phyloP scores from a whole-genome alignment of 2,329 filamentous ascomycete genomes.

The Colletotrichum sp. region DNA sequence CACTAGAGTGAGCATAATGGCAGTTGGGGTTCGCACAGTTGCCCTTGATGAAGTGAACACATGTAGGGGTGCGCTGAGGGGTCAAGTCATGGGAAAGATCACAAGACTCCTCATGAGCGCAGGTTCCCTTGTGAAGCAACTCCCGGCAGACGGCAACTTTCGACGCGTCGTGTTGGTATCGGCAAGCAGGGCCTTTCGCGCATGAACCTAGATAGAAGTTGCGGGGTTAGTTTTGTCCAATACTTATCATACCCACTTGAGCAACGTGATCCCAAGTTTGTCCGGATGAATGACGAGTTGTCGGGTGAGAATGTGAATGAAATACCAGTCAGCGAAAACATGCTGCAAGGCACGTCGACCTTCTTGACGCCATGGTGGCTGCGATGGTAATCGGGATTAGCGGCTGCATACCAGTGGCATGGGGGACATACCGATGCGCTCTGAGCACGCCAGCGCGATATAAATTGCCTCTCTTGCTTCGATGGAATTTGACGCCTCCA shows the following conservation, averaged over 20 bases:
- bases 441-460: conserved; percentile 78
- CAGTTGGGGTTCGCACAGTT: conserved; percentile 88
- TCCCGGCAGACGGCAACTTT: conserved; percentile 93
- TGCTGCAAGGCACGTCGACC: conserved; percentile 75
- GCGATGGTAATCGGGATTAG: conserved; percentile 38
- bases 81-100: conserved; percentile 89
- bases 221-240: conserved; percentile 48
- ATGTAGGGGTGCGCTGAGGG: conserved; percentile 84
- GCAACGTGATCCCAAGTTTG: background rate
- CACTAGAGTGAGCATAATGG: conserved; percentile 83
- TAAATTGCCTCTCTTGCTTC: conserved; percentile 88
- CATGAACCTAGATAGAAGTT: conserved; percentile 73
- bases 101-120: conserved; percentile 78
- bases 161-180: conserved; percentile 80
- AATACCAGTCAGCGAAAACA: conserved; percentile 73
- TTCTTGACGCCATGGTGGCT: conserved; percentile 68
- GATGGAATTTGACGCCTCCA: conserved; percentile 81
- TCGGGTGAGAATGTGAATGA: conserved; percentile 44
- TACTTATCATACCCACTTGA: conserved; percentile 39
- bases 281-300: background rate
- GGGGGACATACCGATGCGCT: conserved; percentile 71
- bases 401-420: conserved; percentile 25
- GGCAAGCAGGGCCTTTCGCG: conserved; percentile 79
- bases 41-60: conserved; percentile 88
- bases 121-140: conserved; percentile 80